Evolutionary conservation across 31 red algal species (phyloP).

Genomic region (Pterothamnion heteromorphum): DNA sequence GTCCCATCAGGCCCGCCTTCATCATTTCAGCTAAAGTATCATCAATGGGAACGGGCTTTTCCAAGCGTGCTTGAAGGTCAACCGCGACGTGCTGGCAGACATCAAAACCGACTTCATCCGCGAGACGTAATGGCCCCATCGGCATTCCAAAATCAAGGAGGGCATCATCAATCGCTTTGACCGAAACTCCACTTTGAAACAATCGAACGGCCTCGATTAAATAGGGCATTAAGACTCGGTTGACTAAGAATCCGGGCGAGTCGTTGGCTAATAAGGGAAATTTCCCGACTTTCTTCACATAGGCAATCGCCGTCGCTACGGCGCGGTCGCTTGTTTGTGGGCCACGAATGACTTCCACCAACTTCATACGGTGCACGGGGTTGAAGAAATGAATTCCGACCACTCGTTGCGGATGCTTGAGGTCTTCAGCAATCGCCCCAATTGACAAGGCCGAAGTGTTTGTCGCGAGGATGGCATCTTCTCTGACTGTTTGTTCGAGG

Average conservation of each 20-base stretch:
- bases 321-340: slow-evolving; percentile 64
- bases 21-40: background rate
- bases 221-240: slow-evolving; percentile 93
- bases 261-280: slow-evolving; percentile 91
- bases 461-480: slow-evolving; percentile 83
- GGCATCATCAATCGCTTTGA: slow-evolving; percentile 77
- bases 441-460: slow-evolving; percentile 96
- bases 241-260: slow-evolving; percentile 95
- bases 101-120: slow-evolving; percentile 91
- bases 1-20: background rate
- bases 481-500: slow-evolving; percentile 51
- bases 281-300: slow-evolving; percentile 84
- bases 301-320: slow-evolving; percentile 70
- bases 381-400: slow-evolving; percentile 95
- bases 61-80: background rate
- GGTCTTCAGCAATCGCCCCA: slow-evolving; percentile 43
- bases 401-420: slow-evolving; percentile 67
- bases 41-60: background rate
- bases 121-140: slow-evolving; percentile 91
- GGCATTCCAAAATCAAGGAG: slow-evolving; percentile 85
- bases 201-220: slow-evolving; percentile 74
- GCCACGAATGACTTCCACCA: slow-evolving; percentile 86
- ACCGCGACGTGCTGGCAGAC: slow-evolving; percentile 44
- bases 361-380: slow-evolving; percentile 88
- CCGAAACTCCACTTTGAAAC: slow-evolving; percentile 63